Evolutionary conservation across 2,329 filamentous ascomycete species (phyloP).

Genomic region (Dryadomyces sulphureus): DNA sequence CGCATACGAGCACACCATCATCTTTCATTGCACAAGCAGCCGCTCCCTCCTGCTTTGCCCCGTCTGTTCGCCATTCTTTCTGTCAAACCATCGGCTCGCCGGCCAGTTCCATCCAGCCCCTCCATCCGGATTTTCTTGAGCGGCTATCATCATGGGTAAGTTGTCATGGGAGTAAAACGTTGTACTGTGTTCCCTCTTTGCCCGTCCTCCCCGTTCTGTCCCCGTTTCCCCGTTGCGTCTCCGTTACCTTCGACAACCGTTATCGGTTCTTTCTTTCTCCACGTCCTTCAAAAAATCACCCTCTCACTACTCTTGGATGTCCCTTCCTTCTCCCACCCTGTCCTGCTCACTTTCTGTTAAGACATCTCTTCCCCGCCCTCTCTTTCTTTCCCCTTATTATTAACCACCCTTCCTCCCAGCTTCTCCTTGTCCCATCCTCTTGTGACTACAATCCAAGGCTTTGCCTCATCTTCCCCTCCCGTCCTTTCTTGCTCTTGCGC

Average conservation of each 20-base stretch:
- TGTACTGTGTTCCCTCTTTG: neutral
- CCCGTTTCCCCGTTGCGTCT: conserved; percentile 3
- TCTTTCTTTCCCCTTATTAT: neutral
- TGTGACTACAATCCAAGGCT: no score
- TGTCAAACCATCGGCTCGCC: conserved; percentile 2
- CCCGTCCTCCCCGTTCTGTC: neutral
- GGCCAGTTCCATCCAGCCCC: neutral
- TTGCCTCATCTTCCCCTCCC: neutral
- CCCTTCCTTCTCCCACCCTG: neutral
- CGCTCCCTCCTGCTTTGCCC: neutral
- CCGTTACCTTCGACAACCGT: conserved; percentile 3
- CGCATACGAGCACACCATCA: neutral
- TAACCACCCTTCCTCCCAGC: neutral
- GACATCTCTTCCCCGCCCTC: neutral
- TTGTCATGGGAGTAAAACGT: conserved; percentile 1
- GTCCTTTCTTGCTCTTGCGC: neutral
- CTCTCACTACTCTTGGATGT: neutral
- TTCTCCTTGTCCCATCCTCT: neutral
- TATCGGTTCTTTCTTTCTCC: conserved; percentile 1
- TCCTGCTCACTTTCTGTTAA: neutral
- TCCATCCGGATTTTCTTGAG: neutral
- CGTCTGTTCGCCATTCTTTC: neutral
- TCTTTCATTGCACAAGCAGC: neutral
- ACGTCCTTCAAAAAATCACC: neutral
- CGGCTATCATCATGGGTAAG: conserved; percentile 9